Conservation (phyloP, 768 basidiomycete species). For the Trametes sanguinea region DNA sequence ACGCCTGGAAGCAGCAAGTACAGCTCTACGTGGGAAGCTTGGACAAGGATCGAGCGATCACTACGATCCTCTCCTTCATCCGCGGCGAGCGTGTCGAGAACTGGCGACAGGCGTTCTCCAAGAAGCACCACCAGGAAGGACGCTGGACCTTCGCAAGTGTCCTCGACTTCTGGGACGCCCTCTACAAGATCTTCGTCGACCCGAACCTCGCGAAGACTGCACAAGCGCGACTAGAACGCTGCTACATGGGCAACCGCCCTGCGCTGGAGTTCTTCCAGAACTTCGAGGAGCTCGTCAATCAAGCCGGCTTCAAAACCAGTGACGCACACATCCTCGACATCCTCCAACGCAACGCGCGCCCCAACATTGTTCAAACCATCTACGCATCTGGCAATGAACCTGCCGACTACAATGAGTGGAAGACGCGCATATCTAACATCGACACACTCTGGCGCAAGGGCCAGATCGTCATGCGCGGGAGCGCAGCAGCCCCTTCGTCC, state of each 20-base stretch:
- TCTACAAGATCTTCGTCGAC: conserved; percentile 1
- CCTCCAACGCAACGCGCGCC: no score
- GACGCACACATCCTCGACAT: not conserved
- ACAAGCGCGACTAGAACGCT: not conserved
- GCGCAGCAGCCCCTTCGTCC: no score
- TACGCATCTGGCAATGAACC: no score
- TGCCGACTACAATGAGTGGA: no score
- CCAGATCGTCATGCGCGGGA: no score
- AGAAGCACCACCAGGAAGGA: not conserved
- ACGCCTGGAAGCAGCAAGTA: conserved; percentile 8
- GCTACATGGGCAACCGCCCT: no score
- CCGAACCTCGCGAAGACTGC: not conserved
- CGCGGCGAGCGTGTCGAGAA: not conserved
- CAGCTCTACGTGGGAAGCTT: conserved; percentile 9
- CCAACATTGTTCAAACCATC: no score
- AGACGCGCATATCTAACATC: no score
- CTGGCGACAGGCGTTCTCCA: conserved; percentile 5
- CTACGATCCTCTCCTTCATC: not conserved
- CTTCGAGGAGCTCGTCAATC: conserved; percentile 2
- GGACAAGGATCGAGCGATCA: conserved; percentile 2
- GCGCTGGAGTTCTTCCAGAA: conserved; percentile 14
- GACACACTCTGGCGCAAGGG: no score
- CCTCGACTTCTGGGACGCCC: not conserved
- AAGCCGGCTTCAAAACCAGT: not conserved
- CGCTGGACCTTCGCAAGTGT: no score